These are phyloP conservation scores for Nicotiana tomentosiformis DNA, from an alignment of 257 asterid species.

Conservation along the genomic window DNA sequence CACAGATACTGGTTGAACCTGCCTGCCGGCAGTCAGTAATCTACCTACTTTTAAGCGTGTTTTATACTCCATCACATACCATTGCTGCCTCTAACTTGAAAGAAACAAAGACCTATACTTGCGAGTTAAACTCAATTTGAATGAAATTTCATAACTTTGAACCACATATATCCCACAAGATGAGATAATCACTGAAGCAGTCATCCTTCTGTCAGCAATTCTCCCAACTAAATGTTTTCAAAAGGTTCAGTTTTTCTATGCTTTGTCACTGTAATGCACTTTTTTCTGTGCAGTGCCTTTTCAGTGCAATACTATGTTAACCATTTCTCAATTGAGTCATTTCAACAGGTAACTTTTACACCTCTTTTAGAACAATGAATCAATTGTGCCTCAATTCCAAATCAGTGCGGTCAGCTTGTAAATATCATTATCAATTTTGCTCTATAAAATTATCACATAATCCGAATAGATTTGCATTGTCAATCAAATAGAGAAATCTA, in stretches of 20 bases:
- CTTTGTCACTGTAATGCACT: not conserved
- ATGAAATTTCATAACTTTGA: not conserved
- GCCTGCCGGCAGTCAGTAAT: not conserved
- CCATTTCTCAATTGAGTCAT: not conserved
- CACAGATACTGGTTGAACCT: not conserved
- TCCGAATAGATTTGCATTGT: no score
- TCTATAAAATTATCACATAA: not conserved
- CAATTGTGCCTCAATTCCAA: not conserved
- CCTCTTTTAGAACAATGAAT: not conserved
- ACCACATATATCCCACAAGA: not conserved
- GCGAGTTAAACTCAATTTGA: not conserved
- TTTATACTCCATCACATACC: not conserved
- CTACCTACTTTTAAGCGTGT: not conserved
- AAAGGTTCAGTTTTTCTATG: not conserved
- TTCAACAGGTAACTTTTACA: not conserved
- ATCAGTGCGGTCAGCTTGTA: not conserved
- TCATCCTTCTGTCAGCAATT: not conserved
- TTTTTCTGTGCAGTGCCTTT: not conserved
- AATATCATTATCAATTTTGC: not conserved
- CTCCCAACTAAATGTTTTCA: not conserved
- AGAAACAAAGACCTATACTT: not conserved
- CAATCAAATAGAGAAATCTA: no score
- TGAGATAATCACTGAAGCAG: not conserved
- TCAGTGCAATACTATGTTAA: not conserved
- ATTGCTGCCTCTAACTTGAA: not conserved